Base-by-base conservation (phyloP, 2,329 filamentous ascomycete genomes). In the Cytospora schulzeri region DNA sequence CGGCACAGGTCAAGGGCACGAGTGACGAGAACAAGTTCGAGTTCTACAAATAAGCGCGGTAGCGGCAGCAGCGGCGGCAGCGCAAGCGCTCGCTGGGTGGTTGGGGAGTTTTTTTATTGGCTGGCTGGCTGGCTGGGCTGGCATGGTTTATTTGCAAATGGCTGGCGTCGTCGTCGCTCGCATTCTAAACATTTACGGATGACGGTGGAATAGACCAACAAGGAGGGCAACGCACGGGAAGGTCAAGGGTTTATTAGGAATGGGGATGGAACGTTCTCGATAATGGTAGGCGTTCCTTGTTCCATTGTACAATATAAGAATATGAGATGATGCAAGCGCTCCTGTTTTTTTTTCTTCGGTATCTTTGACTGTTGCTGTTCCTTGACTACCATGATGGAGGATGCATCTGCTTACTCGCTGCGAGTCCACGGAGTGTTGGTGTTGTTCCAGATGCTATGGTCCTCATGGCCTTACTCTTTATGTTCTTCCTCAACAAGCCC, bases 1-100 rank as follows among this genome's bases (percentile, higher is more conserved):
- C 93, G 48, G 92, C 89, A 79, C 95, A 99, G 78, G 95, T 99
- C 74, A 98, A 98, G 88, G 92, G 83, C 14, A 81, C 83, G 60
- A 81, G 74, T 65, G 82, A 85, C 75, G 88, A 85, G 74, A 85
- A 84, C 79, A 91, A 91, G 81, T 96, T 96, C 75, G 93, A 97
- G 77, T 97, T 96, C 79, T 96, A 96, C 85, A 92, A 91, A 80
- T 92, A 88, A 78, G 63, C 67, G 60, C 48, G n/a, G n/a, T n/a
- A n/a, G n/a, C n/a, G n/a, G n/a, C n/a, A n/a, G n/a, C n/a, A n/a
- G n/a, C n/a, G n/a, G n/a, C n/a, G n/a, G n/a, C n/a, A n/a, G n/a
- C n/a, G n/a, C n/a, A n/a, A n/a, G n/a, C 45, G 4, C 22, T 9
- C 15, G 28, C 3, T 29, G n/a, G 8, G 17, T n/a, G 28, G 55